phyloP scores from a whole-genome alignment of 768 basidiomycete genomes.

The Podaxis sp. region DNA sequence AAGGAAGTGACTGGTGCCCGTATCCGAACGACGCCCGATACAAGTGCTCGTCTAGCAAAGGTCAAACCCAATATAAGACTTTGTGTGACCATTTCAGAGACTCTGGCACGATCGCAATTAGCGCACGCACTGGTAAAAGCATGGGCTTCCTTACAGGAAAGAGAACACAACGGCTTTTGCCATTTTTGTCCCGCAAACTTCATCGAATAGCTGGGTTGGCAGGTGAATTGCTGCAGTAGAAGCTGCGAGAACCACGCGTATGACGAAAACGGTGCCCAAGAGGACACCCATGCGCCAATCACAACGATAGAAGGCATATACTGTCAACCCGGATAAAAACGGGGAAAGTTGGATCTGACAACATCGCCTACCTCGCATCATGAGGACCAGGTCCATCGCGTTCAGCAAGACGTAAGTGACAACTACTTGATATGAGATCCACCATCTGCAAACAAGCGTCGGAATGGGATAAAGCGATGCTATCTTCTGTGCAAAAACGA shows the following conservation, averaged over 20 bases:
- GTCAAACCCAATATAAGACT: neutral
- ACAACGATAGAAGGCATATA: neutral
- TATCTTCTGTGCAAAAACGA: constrained; percentile 12
- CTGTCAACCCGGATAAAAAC: neutral
- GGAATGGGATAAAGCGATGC: constrained; percentile 17
- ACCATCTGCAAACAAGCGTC: constrained; percentile 14
- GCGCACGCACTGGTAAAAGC: neutral
- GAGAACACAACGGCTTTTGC: neutral
- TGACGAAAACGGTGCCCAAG: neutral
- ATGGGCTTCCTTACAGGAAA: neutral
- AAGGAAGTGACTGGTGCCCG: neutral
- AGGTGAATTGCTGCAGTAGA: neutral
- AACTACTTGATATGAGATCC: constrained; percentile 19
- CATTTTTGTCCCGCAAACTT: neutral
- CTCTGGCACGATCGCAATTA: neutral
- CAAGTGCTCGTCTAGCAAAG: neutral
- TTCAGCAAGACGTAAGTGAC: constrained; percentile 17
- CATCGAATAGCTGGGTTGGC: neutral
- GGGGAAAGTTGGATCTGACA: neutral
- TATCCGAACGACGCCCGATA: neutral
- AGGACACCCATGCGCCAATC: neutral
- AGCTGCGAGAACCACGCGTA: neutral
- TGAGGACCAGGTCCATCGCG: neutral
- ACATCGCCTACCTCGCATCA: constrained; percentile 1
- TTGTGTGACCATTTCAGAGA: constrained; percentile 1